A percentile compares a stretch with the other conserved stretches of the same genome.
Evolutionary conservation across 345 rosid species (phyloP).

Genomic region (Barbarea vulgaris): DNA sequence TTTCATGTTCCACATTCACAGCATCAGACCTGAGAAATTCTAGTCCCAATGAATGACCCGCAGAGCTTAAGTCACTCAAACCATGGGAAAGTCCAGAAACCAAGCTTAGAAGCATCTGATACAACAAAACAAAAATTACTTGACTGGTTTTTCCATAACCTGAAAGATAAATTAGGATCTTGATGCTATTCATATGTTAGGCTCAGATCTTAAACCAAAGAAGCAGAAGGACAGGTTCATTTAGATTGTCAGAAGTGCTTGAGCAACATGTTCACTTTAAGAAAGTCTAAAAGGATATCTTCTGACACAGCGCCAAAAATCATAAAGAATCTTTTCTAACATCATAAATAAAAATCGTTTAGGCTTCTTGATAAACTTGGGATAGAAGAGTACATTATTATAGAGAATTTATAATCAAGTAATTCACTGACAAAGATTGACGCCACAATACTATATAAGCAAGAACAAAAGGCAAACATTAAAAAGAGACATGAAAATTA

Average conservation of each 20-base stretch:
- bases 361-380: slow-evolving; percentile 23
- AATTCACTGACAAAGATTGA: slow-evolving; percentile 18
- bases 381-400: slow-evolving; percentile 10
- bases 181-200: slow-evolving; percentile 23
- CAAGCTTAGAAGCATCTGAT: slow-evolving; percentile 65
- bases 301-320: slow-evolving; percentile 9
- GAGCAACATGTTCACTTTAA: slow-evolving; percentile 26
- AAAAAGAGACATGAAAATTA: slow-evolving; percentile 11
- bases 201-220: slow-evolving; percentile 6
- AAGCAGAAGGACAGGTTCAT: slow-evolving; percentile 18
- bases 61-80: slow-evolving; percentile 40
- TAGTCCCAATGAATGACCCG: slow-evolving; percentile 45
- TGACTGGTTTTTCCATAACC: slow-evolving; percentile 17
- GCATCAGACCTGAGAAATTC: slow-evolving; percentile 45
- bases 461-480: slow-evolving; percentile 9
- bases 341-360: slow-evolving; percentile 18
- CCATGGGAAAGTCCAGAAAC: slow-evolving; percentile 51
- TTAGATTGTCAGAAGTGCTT: slow-evolving; percentile 11
- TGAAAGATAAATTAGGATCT: slow-evolving; percentile 10
- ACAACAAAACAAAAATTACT: slow-evolving; percentile 40
- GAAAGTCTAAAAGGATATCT: slow-evolving; percentile 17
- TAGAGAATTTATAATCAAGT: not conserved
- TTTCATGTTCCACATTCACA: slow-evolving; percentile 44
- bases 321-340: slow-evolving; percentile 15
- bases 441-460: slow-evolving; percentile 19